Conservation (phyloP, 176 grass and related monocot genomes). For the Otatea glauca region DNA sequence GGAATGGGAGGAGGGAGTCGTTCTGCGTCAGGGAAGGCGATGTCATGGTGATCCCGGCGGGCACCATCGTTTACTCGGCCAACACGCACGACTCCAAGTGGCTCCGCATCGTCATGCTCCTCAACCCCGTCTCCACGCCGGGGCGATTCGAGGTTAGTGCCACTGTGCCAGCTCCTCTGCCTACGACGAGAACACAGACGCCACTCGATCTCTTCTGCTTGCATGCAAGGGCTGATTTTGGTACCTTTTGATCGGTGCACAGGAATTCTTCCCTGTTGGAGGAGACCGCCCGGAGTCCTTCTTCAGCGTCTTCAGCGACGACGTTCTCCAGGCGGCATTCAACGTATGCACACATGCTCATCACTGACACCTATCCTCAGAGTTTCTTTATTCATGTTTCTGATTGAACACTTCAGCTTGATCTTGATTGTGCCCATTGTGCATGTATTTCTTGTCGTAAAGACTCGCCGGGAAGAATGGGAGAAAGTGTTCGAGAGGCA, state of each 20-base stretch:
- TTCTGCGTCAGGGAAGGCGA: constrained; percentile 71
- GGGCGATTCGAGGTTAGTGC: constrained; percentile 58
- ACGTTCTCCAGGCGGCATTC: constrained; percentile 73
- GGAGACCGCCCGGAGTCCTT: constrained; percentile 54
- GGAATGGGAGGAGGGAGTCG: constrained; percentile 48
- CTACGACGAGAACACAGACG: background rate
- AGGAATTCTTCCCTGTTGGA: constrained; percentile 67
- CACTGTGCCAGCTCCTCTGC: background rate
- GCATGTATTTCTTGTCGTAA: background rate
- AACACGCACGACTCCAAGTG: constrained; percentile 58
- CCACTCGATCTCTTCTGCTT: background rate
- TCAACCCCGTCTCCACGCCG: constrained; percentile 55
- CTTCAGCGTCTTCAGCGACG: constrained; percentile 68
- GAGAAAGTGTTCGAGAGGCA: constrained; percentile 56
- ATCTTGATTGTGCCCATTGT: background rate
- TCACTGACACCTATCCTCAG: background rate
- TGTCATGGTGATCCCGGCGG: constrained; percentile 63
- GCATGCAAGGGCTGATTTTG: background rate
- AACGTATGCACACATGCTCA: constrained; percentile 39
- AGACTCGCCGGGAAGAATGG: constrained; percentile 55
- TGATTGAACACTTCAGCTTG: background rate
- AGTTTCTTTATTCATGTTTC: background rate
- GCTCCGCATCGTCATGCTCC: constrained; percentile 67
- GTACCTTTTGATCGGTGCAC: background rate
- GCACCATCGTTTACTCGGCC: constrained; percentile 63